Conservation (phyloP, 2,329 filamentous ascomycete genomes). For the Rutstroemia sp. region DNA sequence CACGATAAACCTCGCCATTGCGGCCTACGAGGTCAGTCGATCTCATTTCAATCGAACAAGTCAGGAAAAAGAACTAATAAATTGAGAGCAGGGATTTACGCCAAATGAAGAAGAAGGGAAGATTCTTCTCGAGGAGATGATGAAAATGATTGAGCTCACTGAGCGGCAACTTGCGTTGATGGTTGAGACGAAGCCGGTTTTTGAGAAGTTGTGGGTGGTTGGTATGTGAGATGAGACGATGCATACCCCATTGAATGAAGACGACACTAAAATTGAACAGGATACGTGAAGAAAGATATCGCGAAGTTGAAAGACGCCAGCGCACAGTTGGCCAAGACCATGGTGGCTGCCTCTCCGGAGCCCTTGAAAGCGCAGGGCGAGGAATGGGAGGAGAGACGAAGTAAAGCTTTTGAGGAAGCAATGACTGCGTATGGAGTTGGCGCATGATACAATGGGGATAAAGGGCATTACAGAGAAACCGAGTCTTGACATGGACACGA, state of each 20-base stretch:
- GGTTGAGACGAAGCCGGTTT: neutral
- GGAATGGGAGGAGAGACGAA: neutral
- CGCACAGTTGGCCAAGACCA: neutral
- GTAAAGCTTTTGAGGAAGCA: neutral
- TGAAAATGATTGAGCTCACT: neutral
- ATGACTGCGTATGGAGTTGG: neutral
- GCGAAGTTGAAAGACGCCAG: neutral
- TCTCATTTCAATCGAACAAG: neutral
- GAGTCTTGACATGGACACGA: neutral
- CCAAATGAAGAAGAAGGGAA: neutral
- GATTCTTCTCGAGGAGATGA: neutral
- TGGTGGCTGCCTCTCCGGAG: neutral
- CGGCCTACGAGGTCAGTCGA: neutral
- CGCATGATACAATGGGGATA: neutral
- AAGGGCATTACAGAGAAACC: no score
- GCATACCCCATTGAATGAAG: neutral
- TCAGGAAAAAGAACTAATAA: neutral
- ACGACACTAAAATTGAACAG: neutral
- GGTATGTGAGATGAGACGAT: neutral
- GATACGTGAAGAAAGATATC: neutral
- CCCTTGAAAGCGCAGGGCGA: neutral
- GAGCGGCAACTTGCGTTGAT: neutral
- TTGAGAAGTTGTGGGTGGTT: slow-evolving; percentile 2
- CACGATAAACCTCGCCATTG: neutral
- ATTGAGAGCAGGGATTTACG: neutral